phyloP scores from a whole-genome alignment of 2,329 filamentous ascomycete species.

The Penicillium sp. region DNA sequence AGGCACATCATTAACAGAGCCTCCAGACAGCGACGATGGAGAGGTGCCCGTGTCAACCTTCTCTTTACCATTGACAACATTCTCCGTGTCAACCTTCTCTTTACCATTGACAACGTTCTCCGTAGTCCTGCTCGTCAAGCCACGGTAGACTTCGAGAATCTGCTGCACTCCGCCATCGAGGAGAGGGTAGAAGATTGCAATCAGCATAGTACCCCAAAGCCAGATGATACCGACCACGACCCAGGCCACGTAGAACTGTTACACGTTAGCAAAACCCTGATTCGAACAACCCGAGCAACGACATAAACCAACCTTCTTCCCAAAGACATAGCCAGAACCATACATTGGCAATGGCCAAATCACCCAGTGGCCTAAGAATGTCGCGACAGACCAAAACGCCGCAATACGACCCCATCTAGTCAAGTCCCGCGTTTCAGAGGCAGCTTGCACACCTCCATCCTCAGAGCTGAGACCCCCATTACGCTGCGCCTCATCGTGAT shows the following conservation, averaged over 20 bases:
- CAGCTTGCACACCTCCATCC: slow-evolving; percentile 4
- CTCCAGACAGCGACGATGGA: slow-evolving; percentile 6
- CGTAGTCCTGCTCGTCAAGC: not conserved
- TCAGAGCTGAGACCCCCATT: slow-evolving; percentile 1
- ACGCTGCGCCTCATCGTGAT: not conserved
- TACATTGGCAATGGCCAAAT: slow-evolving; percentile 56
- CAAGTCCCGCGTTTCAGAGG: slow-evolving; percentile 34
- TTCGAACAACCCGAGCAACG: not conserved
- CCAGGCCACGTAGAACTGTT: slow-evolving; percentile 50
- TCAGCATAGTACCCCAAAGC: slow-evolving; percentile 50
- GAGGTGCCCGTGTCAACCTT: not conserved
- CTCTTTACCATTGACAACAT: not conserved
- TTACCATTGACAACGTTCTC: not conserved
- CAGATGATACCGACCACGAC: slow-evolving; percentile 50
- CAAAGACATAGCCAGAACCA: slow-evolving; percentile 49
- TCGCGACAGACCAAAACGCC: slow-evolving; percentile 46
- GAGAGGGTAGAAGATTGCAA: slow-evolving; percentile 50
- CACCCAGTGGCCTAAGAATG: slow-evolving; percentile 53
- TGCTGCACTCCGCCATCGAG: slow-evolving; percentile 44
- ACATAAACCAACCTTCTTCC: slow-evolving; percentile 30
- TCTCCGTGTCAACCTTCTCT: not conserved
- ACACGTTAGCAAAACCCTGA: not conserved
- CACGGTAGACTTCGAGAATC: slow-evolving; percentile 21
- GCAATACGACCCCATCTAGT: slow-evolving; percentile 49
- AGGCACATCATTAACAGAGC: not conserved